Percentiles rank a stretch among this genome's conserved stretches.
phyloP scores from a whole-genome alignment of 2,329 filamentous ascomycete genomes.

The Penicillium sp. region DNA sequence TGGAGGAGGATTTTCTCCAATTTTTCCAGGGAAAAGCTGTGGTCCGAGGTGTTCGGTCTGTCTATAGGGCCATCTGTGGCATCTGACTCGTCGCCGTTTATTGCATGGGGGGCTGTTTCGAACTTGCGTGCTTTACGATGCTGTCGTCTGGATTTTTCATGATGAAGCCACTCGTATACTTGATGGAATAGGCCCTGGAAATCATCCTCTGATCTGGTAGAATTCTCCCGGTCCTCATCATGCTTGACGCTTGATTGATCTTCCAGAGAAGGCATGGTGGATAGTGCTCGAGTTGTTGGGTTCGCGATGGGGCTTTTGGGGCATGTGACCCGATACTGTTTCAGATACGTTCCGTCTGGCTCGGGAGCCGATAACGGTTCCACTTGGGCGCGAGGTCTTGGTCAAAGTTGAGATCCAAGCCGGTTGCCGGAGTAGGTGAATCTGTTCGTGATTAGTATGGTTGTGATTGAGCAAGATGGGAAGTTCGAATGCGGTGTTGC shows the following conservation, averaged over 20 bases:
- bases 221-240: conserved; percentile 28
- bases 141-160: conserved; percentile 67
- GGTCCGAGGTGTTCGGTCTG: conserved; percentile 58
- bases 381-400: conserved; percentile 22
- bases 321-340: conserved; percentile 29
- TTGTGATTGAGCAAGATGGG: conserved; percentile 9
- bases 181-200: conserved; percentile 59
- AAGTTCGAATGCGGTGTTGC: conserved; percentile 7
- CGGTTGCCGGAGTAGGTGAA: conserved; percentile 27
- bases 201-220: conserved; percentile 31
- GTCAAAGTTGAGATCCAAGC: conserved; percentile 24
- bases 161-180: conserved; percentile 77
- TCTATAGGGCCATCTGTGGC: conserved; percentile 26
- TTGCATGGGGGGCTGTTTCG: conserved; percentile 42
- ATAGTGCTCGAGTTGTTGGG: conserved; percentile 19
- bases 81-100: conserved; percentile 18
- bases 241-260: conserved; percentile 30
- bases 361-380: conserved; percentile 15
- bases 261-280: conserved; percentile 26
- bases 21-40: conserved; percentile 70
- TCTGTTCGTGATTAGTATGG: conserved; percentile 29
- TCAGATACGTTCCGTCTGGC: conserved; percentile 23
- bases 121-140: conserved; percentile 50
- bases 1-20: conserved; percentile 66
- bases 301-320: conserved; percentile 29